Percentiles rank a stretch among this genome's conserved stretches.
Evolutionary conservation across 768 basidiomycete species (phyloP).

Genomic region (Podaxis sp.): DNA sequence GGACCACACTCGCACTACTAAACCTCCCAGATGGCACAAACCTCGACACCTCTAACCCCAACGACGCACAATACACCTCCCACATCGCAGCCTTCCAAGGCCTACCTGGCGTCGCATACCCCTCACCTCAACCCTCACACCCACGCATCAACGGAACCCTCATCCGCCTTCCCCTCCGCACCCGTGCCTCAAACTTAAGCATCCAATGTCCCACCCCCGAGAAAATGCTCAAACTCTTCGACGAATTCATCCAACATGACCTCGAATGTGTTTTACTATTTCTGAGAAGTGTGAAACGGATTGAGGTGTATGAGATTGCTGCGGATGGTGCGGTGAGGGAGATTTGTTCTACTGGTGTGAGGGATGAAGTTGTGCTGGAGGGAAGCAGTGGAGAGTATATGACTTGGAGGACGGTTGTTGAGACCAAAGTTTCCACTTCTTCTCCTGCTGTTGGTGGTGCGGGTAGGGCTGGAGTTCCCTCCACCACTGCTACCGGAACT

Average conservation of each 20-base stretch:
- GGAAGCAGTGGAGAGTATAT: not conserved
- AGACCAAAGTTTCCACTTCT: not conserved
- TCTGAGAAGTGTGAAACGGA: slow-evolving; percentile 32
- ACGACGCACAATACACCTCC: not conserved
- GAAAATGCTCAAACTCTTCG: slow-evolving; percentile 35
- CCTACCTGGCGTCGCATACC: slow-evolving; percentile 3
- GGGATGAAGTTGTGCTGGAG: no score
- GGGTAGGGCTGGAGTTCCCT: not conserved
- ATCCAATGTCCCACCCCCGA: slow-evolving; percentile 24
- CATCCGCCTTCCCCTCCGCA: slow-evolving; percentile 46
- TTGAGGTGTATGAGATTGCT: slow-evolving; percentile 38
- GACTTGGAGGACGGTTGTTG: not conserved
- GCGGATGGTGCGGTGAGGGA: slow-evolving; percentile 18
- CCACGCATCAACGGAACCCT: slow-evolving; percentile 34
- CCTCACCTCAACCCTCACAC: slow-evolving; percentile 13
- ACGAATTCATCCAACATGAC: slow-evolving; percentile 37
- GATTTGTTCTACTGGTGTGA: not conserved
- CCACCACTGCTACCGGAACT: not conserved
- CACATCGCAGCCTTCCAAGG: slow-evolving; percentile 6
- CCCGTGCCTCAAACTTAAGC: slow-evolving; percentile 29
- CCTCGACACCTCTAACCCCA: slow-evolving; percentile 16
- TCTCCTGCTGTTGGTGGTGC: not conserved
- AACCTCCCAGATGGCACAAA: slow-evolving; percentile 38
- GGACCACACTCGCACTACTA: slow-evolving; percentile 33
- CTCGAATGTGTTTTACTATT: slow-evolving; percentile 39